phyloP scores from a whole-genome alignment of 257 asterid genomes.

The Paulownia fortunei region DNA sequence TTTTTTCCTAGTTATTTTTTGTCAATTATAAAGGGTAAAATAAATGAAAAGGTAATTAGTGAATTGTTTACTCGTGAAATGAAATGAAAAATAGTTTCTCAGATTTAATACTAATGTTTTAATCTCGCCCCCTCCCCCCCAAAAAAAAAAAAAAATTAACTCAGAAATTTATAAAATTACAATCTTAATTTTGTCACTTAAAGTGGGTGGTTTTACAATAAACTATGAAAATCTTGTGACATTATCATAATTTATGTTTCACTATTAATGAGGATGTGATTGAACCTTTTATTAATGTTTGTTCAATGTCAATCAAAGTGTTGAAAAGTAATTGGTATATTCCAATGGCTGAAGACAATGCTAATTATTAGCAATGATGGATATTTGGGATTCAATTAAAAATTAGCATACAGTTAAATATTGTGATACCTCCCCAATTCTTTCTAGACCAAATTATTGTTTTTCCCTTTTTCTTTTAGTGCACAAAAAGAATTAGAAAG shows the following conservation, averaged over 20 bases:
- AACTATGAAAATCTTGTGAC: too few species aligned
- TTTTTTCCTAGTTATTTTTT: background rate
- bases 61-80: too few species aligned
- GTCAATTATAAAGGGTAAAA: background rate
- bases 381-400: background rate
- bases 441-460: background rate
- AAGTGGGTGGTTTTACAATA: too few species aligned
- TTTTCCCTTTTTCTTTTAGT: background rate
- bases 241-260: too few species aligned
- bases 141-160: too few species aligned
- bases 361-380: constrained; percentile 21
- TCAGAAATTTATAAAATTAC: too few species aligned
- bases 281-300: background rate
- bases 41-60: too few species aligned
- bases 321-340: background rate
- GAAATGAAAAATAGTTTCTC: too few species aligned
- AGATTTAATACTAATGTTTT: too few species aligned
- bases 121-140: too few species aligned
- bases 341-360: background rate
- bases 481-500: background rate
- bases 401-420: background rate
- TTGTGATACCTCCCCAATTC: background rate
- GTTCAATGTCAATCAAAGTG: background rate
- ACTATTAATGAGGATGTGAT: constrained; percentile 6
- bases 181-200: too few species aligned